Conservation (phyloP, 1,284 basidiomycete species). For the Cutaneotrichosporon cyanovorans region DNA sequence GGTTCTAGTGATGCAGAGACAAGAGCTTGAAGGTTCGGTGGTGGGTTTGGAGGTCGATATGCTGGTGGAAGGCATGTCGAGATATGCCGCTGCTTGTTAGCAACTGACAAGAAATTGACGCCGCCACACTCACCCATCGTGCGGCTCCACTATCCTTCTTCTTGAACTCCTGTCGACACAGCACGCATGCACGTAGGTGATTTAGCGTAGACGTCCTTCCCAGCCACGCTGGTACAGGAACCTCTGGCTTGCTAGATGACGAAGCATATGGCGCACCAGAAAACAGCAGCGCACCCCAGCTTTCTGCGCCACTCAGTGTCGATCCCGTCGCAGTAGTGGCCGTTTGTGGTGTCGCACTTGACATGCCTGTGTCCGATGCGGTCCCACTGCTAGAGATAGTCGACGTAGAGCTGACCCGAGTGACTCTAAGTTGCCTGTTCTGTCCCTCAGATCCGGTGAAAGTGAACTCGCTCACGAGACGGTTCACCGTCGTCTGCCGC, state of each 20-base stretch:
- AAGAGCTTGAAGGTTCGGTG: slow-evolving; percentile 31
- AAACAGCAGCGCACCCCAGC: no score
- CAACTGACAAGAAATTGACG: slow-evolving; percentile 3
- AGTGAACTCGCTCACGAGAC: slow-evolving; percentile 5
- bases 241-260: background rate
- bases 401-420: no score
- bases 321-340: no score
- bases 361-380: no score
- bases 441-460: slow-evolving; percentile 1
- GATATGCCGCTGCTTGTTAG: slow-evolving; percentile 29
- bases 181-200: slow-evolving; percentile 21
- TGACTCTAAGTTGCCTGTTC: no score
- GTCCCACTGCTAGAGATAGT: no score
- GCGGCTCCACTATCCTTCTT: slow-evolving; percentile 30
- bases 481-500: slow-evolving; percentile 1
- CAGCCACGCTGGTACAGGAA: slow-evolving; percentile 32
- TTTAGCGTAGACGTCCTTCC: slow-evolving; percentile 25
- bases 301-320: no score
- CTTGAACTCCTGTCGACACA: slow-evolving; percentile 29
- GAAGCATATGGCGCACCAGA: no score
- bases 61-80: slow-evolving; percentile 35
- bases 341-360: no score
- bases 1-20: slow-evolving; percentile 23
- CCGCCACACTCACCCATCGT: slow-evolving; percentile 41
- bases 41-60: slow-evolving; percentile 32